These are phyloP conservation scores for Diplodia sapinea DNA, from an alignment of 2,329 filamentous ascomycete species.

Conservation along the genomic window DNA sequence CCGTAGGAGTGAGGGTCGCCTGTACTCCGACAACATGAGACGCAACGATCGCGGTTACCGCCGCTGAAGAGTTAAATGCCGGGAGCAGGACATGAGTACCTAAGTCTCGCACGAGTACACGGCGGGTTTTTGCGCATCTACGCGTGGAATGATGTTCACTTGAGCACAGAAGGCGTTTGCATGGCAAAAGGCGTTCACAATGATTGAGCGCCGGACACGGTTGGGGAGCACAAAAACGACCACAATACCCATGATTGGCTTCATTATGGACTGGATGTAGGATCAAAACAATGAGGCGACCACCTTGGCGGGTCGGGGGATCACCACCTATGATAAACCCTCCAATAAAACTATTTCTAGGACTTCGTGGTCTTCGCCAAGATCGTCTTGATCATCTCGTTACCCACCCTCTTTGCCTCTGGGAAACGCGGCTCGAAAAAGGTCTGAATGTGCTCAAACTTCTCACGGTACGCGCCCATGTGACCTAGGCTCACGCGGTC, in stretches of 20 bases:
- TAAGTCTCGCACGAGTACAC: neutral
- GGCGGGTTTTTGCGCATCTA: neutral
- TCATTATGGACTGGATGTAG: slow-evolving; percentile 10
- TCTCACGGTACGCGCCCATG: slow-evolving; percentile 89
- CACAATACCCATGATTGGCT: slow-evolving; percentile 29
- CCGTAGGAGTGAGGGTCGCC: slow-evolving; percentile 11
- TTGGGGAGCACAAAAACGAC: slow-evolving; percentile 9
- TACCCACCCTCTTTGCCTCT: slow-evolving; percentile 85
- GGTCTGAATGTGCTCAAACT: slow-evolving; percentile 85
- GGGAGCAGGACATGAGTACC: neutral
- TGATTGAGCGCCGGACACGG: slow-evolving; percentile 8
- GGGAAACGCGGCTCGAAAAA: slow-evolving; percentile 92
- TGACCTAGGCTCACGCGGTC: slow-evolving; percentile 90
- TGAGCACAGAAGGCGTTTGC: slow-evolving; percentile 21
- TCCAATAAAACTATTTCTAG: slow-evolving; percentile 18
- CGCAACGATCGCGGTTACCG: slow-evolving; percentile 29
- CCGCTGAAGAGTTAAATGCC: slow-evolving; percentile 1
- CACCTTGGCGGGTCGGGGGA: neutral
- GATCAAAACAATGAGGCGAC: slow-evolving; percentile 4
- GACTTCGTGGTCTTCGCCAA: slow-evolving; percentile 70
- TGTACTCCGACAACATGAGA: slow-evolving; percentile 30
- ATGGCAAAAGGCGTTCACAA: slow-evolving; percentile 13
- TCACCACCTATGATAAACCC: neutral
- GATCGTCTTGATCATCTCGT: slow-evolving; percentile 97
- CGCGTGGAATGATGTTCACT: neutral